These are phyloP conservation scores for Penicillium carneum DNA, from an alignment of 2,329 filamentous ascomycete genomes.

Conservation along the genomic window DNA sequence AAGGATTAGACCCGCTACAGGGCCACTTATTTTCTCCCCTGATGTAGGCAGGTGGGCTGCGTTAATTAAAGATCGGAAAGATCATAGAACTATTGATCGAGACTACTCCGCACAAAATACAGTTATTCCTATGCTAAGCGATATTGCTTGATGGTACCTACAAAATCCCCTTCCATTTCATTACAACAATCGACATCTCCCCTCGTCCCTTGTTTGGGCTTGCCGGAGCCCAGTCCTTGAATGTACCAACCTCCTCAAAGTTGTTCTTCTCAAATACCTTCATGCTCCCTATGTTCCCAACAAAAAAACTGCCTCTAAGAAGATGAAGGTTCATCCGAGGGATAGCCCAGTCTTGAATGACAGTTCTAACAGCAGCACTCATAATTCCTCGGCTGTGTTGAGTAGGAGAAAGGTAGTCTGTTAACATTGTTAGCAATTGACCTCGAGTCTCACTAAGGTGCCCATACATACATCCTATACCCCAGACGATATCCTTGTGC, in stretches of 20 bases:
- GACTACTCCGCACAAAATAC: background rate
- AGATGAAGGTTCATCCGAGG: conserved; percentile 40
- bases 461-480: conserved; percentile 32
- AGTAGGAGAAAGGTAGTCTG: conserved; percentile 36
- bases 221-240: conserved; percentile 31
- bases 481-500: conserved; percentile 37
- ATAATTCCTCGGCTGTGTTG: conserved; percentile 44
- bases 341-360: conserved; percentile 39
- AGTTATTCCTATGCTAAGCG: background rate
- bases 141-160: background rate
- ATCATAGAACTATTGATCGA: background rate
- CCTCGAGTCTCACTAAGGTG: background rate
- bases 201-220: conserved; percentile 29
- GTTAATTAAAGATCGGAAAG: background rate
- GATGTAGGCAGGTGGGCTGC: background rate
- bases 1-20: background rate
- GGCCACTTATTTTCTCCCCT: background rate
- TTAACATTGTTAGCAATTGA: background rate
- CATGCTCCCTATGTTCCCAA: conserved; percentile 37
- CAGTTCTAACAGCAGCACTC: conserved; percentile 31
- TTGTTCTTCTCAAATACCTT: conserved; percentile 42
- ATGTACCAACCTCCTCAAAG: conserved; percentile 30
- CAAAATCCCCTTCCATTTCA: conserved; percentile 23
- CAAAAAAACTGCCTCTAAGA: conserved; percentile 33
- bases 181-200: conserved; percentile 30